These are phyloP conservation scores for Yarrowia phangngaensis DNA, from an alignment of 805 yeast species.

Conservation along the genomic window DNA sequence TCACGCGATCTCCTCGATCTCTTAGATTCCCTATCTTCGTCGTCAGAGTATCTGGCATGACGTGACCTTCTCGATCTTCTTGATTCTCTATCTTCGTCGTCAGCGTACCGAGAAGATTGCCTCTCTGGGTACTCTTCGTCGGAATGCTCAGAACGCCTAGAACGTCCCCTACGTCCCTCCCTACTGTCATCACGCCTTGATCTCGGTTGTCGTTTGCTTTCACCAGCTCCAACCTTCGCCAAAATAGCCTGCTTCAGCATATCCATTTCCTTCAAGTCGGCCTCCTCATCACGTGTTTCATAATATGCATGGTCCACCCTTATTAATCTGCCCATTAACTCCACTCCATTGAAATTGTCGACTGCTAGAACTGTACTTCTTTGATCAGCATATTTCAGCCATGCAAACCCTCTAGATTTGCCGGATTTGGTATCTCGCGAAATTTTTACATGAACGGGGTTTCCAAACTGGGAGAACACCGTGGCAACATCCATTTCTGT, in stretches of 20 bases:
- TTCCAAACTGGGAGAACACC: slow-evolving; percentile 85
- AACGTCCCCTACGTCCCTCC: not conserved
- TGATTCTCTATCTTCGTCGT: not conserved
- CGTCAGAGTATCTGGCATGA: not conserved
- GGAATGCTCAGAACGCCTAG: not conserved
- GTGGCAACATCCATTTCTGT: slow-evolving; percentile 72
- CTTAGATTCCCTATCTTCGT: not conserved
- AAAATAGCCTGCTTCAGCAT: slow-evolving; percentile 1
- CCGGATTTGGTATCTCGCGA: slow-evolving; percentile 64
- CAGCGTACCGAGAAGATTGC: not conserved
- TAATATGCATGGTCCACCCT: slow-evolving; percentile 72
- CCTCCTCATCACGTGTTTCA: slow-evolving; percentile 34
- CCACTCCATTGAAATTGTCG: slow-evolving; percentile 77
- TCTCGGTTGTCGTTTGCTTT: too few species aligned
- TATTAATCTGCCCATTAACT: slow-evolving; percentile 48
- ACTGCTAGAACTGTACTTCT: slow-evolving; percentile 78
- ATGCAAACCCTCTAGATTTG: slow-evolving; percentile 70
- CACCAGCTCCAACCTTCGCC: too few species aligned
- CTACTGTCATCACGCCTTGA: not conserved
- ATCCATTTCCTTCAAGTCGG: not conserved
- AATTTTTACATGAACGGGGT: slow-evolving; percentile 71
- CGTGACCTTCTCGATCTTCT: not conserved
- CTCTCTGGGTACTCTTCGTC: not conserved
- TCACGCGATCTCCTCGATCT: slow-evolving; percentile 5
- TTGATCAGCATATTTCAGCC: slow-evolving; percentile 76